Evolutionary conservation across 1,284 basidiomycete genomes (phyloP).

Genomic region (Irpex sp.): DNA sequence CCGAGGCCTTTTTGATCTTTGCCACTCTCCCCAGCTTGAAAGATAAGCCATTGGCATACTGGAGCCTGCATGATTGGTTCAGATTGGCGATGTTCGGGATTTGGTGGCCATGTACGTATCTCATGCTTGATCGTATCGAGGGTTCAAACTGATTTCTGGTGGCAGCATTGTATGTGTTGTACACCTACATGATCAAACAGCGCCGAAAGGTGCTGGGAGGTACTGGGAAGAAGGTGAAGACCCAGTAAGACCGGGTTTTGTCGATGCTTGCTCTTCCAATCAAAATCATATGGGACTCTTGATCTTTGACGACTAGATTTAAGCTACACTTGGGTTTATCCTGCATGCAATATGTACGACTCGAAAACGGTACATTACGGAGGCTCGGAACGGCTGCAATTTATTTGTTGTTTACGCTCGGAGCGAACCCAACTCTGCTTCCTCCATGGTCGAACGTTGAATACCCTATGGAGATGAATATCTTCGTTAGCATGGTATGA

Average conservation of each 20-base stretch:
- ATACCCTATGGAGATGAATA: slow-evolving; percentile 38
- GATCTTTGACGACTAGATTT: not conserved
- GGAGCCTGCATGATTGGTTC: slow-evolving; percentile 50
- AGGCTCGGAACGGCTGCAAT: not conserved
- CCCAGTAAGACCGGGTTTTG: slow-evolving; percentile 27
- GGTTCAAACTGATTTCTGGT: not conserved
- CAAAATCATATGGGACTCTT: not conserved
- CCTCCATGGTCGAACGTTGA: slow-evolving; percentile 54
- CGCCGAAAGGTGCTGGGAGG: slow-evolving; percentile 70
- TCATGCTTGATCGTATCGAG: not conserved
- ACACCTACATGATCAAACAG: slow-evolving; percentile 86
- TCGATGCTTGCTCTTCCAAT: not conserved
- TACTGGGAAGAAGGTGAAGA: slow-evolving; percentile 19
- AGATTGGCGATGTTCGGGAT: slow-evolving; percentile 66
- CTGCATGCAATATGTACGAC: not conserved
- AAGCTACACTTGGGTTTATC: not conserved
- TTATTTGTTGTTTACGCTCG: slow-evolving; percentile 45
- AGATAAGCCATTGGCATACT: slow-evolving; percentile 22
- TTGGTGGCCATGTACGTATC: slow-evolving; percentile 84
- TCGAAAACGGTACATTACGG: not conserved
- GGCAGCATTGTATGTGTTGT: slow-evolving; percentile 79
- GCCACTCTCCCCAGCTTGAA: slow-evolving; percentile 49
- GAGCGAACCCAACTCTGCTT: slow-evolving; percentile 52
- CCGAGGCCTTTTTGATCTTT: slow-evolving; percentile 84
- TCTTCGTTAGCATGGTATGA: not conserved